phyloP scores from a whole-genome alignment of 371 early-diverging fungal species.

The Zychaea mexicana region DNA sequence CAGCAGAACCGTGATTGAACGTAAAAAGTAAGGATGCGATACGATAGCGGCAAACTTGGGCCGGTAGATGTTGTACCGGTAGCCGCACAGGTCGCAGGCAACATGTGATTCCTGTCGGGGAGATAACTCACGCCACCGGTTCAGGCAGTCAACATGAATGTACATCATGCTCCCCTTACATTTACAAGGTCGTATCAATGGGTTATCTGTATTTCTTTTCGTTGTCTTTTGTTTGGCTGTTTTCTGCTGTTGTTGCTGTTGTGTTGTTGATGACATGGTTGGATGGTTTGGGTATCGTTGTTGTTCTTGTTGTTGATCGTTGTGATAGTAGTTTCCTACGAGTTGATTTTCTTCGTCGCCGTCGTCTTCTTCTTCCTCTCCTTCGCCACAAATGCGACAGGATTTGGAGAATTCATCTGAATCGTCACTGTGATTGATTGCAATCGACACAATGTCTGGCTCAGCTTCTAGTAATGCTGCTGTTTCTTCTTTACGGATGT shows the following conservation, averaged over 20 bases:
- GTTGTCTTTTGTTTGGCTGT: not conserved
- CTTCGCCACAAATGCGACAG: slow-evolving; percentile 25
- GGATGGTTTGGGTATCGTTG: not conserved
- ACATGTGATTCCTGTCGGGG: slow-evolving; percentile 23
- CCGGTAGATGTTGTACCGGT: slow-evolving; percentile 26
- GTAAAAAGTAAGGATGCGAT: slow-evolving; percentile 18
- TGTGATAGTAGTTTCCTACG: not conserved
- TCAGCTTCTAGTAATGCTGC: not conserved
- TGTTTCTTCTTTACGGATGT: not conserved
- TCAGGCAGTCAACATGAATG: slow-evolving; percentile 31
- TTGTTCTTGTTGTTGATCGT: not conserved
- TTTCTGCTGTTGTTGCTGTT: not conserved
- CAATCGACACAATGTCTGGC: not conserved
- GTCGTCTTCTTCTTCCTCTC: slow-evolving; percentile 15
- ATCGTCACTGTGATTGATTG: not conserved
- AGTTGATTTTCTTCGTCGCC: slow-evolving; percentile 2
- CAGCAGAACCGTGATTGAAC: slow-evolving; percentile 14
- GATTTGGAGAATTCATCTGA: not conserved
- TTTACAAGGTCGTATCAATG: slow-evolving; percentile 32
- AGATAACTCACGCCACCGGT: slow-evolving; percentile 34
- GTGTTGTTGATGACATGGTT: not conserved
- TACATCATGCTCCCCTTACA: slow-evolving; percentile 36
- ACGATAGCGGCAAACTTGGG: slow-evolving; percentile 25
- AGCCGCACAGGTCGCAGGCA: slow-evolving; percentile 30
- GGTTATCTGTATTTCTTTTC: slow-evolving; percentile 11